phyloP scores from a whole-genome alignment of 495 filamentous ascomycete genomes.

The Hyaloscypha bicolor region DNA sequence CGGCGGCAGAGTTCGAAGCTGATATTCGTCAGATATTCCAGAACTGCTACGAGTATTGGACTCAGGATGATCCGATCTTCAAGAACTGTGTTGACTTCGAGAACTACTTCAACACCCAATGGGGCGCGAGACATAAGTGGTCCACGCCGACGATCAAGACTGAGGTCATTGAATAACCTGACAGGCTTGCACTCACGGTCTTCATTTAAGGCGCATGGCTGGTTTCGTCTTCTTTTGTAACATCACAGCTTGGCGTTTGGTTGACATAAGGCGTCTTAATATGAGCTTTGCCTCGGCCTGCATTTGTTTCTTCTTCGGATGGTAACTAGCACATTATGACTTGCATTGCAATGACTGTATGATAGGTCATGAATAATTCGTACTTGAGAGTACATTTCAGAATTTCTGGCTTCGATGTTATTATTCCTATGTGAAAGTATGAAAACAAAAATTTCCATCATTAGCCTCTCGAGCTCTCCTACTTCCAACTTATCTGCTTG shows the following conservation, averaged over 20 bases:
- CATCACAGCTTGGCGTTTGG: background rate
- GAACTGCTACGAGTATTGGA: slow-evolving; percentile 93
- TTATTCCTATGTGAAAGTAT: no score
- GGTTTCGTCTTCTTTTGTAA: background rate
- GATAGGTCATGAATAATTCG: background rate
- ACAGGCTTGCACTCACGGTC: background rate
- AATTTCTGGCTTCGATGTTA: background rate
- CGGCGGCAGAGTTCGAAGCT: slow-evolving; percentile 78
- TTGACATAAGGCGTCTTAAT: background rate
- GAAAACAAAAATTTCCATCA: no score
- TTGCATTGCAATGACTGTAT: background rate
- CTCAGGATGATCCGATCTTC: slow-evolving; percentile 70
- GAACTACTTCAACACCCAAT: slow-evolving; percentile 74
- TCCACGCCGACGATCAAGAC: slow-evolving; percentile 44
- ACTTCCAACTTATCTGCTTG: no score
- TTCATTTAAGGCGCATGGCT: background rate
- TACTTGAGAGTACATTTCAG: background rate
- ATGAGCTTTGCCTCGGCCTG: background rate
- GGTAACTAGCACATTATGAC: background rate
- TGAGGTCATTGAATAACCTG: slow-evolving; percentile 33
- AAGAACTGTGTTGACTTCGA: slow-evolving; percentile 70
- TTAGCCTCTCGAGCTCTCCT: no score
- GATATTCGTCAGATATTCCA: slow-evolving; percentile 84
- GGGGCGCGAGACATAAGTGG: slow-evolving; percentile 73
- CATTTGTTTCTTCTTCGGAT: background rate